Evolutionary conservation across 2,329 filamentous ascomycete genomes (phyloP), one percentile per base, ranked within the genome.

Genomic region (Zymoseptoria crescenta): DNA sequence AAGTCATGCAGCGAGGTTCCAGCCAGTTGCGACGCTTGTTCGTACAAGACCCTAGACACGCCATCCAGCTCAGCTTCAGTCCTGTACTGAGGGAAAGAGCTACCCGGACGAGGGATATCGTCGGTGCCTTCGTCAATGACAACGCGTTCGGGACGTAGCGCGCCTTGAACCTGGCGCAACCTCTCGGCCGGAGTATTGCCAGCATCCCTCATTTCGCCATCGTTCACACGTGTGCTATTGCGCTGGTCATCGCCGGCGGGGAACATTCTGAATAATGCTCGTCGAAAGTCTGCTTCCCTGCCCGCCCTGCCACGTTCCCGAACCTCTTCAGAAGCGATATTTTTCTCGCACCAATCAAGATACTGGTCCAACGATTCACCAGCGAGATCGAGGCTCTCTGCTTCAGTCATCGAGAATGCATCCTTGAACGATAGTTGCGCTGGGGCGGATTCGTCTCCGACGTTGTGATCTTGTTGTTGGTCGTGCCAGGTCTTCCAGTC

Each of bases 301-400:
- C 64, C 67, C 58, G 65, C 62, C 21, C 68, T 66, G 13, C 69
- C 70, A 9, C 69, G 67, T 30, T 73, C 70, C 10, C 72, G 66
- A 16, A 73, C 66, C 55, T 74, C 72, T 58, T 81, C 77, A 62
- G 79, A 76, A 52, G 83, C 73, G 78, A 85, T 89, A 51, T 80
- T 87, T 59, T 80, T 79, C 69, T 89, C 85, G 70, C 88, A 92
- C 85, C 88, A 94, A 72, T 90, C 83, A 73, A 95, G 79, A 68
- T 91, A 93, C 60, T 87, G 82, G 67, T 92, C 88, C 45, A 93
- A 75, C 62, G 87, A 80, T 21, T 79, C 74, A 4, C 79, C 74
- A 2, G 75, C 78, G 83, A 92, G 86, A 1, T 75, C 71, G 49
- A 86, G 79, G 8, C 89, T 80, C 65, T 90, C 82, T 3, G 76